Conservation (phyloP, 2,329 filamentous ascomycete genomes). For the Fusarium xyrophilum region DNA sequence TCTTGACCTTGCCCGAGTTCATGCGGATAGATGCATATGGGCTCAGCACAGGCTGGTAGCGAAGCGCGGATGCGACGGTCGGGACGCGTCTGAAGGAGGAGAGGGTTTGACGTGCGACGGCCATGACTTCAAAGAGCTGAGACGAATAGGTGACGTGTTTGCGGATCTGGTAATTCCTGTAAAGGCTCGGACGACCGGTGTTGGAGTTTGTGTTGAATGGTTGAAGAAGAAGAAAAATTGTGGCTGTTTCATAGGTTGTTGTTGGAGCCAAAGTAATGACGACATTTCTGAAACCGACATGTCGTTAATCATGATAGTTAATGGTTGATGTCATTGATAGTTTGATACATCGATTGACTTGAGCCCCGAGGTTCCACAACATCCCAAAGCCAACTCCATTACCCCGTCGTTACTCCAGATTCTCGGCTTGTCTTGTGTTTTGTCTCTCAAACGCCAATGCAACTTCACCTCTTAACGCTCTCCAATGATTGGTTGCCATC, state of each 20-base stretch:
- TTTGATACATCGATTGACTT: neutral
- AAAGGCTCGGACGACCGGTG: fast-evolving
- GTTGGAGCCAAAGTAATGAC: conserved; percentile 7
- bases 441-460: neutral
- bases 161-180: neutral
- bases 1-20: conserved; percentile 12
- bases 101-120: neutral
- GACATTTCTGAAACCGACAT: conserved; percentile 6
- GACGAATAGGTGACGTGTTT: neutral
- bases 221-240: neutral
- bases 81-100: neutral
- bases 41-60: neutral
- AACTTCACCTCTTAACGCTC: neutral
- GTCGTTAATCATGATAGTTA: conserved; percentile 4
- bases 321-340: conserved; percentile 33
- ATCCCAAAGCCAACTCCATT: neutral
- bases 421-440: too few relatives aligned
- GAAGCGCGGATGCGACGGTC: neutral
- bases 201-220: neutral
- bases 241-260: neutral
- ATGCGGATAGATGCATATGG: neutral
- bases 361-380: conserved; percentile 1
- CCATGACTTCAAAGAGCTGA: neutral
- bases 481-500: conserved; percentile 8
- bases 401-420: fast-evolving